These are phyloP conservation scores for Priceomyces medius DNA, from an alignment of 805 yeast species.

Conservation along the genomic window DNA sequence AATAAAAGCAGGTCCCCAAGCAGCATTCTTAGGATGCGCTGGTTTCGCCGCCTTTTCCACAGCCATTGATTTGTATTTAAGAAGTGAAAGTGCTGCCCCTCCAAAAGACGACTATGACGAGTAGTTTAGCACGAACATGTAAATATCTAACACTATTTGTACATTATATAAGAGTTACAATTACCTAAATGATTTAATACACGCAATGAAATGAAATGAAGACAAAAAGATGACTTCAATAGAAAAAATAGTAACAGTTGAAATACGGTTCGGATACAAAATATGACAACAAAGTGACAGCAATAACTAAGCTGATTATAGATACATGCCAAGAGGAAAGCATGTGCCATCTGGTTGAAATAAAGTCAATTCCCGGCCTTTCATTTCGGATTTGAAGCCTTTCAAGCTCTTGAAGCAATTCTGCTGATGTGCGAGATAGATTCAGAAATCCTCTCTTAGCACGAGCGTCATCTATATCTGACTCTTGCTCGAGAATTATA, in stretches of 20 bases:
- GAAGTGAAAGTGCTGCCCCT: constrained; percentile 79
- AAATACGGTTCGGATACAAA: constrained; percentile 35
- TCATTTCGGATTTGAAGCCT: constrained; percentile 16
- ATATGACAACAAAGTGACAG: constrained; percentile 18
- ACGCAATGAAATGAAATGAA: constrained; percentile 1
- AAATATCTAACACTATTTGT: constrained; percentile 5
- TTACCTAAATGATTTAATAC: constrained; percentile 4
- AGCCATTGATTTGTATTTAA: constrained; percentile 83
- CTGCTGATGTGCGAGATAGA: not conserved
- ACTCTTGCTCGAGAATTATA: not conserved
- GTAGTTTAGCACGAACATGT: constrained; percentile 13
- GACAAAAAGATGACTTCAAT: constrained; percentile 16
- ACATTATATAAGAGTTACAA: constrained; percentile 5
- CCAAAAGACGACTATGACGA: constrained; percentile 85
- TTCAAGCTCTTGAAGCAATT: constrained; percentile 24
- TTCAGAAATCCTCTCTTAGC: not conserved
- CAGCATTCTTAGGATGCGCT: constrained; percentile 89
- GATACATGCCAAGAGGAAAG: not conserved
- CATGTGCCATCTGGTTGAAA: not conserved
- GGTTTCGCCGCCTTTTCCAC: constrained; percentile 96
- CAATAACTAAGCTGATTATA: not conserved
- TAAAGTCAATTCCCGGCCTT: not conserved
- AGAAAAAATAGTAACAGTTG: constrained; percentile 42
- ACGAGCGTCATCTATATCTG: not conserved
- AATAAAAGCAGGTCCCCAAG: constrained; percentile 88